These are phyloP conservation scores for Cercospora sp. DNA, from an alignment of 2,329 filamentous ascomycete species.

Conservation along the genomic window DNA sequence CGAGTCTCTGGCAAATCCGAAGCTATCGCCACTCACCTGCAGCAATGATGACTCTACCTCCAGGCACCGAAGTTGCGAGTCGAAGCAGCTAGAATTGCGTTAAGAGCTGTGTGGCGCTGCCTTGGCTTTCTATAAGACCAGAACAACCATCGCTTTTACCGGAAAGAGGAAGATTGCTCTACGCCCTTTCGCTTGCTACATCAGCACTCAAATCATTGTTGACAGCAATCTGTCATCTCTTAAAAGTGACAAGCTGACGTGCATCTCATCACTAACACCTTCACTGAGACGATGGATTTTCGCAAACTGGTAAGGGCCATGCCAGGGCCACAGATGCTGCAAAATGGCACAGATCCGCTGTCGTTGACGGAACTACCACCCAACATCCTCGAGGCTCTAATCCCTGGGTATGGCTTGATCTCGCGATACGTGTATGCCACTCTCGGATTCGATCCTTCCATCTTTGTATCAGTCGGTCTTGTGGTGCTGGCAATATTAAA, in stretches of 20 bases:
- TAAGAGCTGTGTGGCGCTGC: not conserved
- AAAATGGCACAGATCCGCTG: constrained; percentile 22
- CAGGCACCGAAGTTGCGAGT: not conserved
- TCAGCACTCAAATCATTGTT: not conserved
- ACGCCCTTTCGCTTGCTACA: not conserved
- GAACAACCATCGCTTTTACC: not conserved
- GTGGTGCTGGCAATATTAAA: constrained; percentile 46
- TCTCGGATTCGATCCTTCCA: constrained; percentile 51
- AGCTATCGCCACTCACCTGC: constrained; percentile 6
- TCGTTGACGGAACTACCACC: constrained; percentile 43
- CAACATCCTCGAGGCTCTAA: constrained; percentile 51
- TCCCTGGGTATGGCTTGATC: constrained; percentile 53
- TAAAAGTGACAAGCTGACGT: not conserved
- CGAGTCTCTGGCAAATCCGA: not conserved
- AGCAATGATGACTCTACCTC: constrained; percentile 4
- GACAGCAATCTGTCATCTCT: not conserved
- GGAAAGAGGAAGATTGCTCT: not conserved
- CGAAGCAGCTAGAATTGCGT: not conserved
- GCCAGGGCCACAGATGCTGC: constrained; percentile 7
- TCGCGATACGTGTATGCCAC: constrained; percentile 46
- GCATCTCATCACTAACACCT: not conserved
- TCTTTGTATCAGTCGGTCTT: constrained; percentile 47
- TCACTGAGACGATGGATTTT: constrained; percentile 31
- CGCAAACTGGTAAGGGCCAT: constrained; percentile 29
- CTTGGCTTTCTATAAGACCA: constrained; percentile 8